Percentiles rank a stretch among this genome's conserved stretches.
Conservation (phyloP, 805 yeast species). For the Yamadazyma philogaea region DNA sequence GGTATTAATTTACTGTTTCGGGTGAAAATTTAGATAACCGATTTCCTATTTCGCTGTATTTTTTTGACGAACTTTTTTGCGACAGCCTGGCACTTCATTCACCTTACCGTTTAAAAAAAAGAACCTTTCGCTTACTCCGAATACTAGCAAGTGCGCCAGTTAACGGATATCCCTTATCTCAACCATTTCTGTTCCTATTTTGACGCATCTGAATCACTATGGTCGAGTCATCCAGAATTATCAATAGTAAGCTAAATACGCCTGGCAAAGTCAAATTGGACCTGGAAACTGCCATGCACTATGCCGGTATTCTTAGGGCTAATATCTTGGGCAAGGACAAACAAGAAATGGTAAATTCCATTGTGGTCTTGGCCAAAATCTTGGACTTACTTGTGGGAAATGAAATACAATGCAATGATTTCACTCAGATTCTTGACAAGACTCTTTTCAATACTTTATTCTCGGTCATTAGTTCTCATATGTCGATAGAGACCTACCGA, state of each 20-base stretch:
- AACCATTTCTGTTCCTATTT: background rate
- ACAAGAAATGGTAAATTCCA: slow-evolving; percentile 50
- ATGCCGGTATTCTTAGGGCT: slow-evolving; percentile 35
- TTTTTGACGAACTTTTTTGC: background rate
- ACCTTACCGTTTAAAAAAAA: no score
- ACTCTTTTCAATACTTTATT: slow-evolving; percentile 39
- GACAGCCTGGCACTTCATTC: no score
- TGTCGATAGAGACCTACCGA: slow-evolving; percentile 44
- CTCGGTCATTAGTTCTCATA: slow-evolving; percentile 38
- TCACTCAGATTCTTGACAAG: slow-evolving; percentile 36
- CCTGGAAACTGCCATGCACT: slow-evolving; percentile 28
- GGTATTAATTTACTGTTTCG: background rate
- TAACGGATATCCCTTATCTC: no score
- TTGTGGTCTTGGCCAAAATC: slow-evolving; percentile 52
- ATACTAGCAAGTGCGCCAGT: no score
- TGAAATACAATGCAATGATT: slow-evolving; percentile 30
- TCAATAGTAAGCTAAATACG: slow-evolving; percentile 41
- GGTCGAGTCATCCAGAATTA: slow-evolving; percentile 41
- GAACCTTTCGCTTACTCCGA: no score
- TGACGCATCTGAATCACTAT: slow-evolving; percentile 14
- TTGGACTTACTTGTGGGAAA: slow-evolving; percentile 42
- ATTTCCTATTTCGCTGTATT: slow-evolving; percentile 6
- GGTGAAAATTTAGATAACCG: slow-evolving; percentile 2
- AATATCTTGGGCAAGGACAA: slow-evolving; percentile 47
- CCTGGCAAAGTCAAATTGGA: slow-evolving; percentile 31